Evolutionary conservation across 768 basidiomycete genomes (phyloP).

Genomic region (Podaxis sp.): DNA sequence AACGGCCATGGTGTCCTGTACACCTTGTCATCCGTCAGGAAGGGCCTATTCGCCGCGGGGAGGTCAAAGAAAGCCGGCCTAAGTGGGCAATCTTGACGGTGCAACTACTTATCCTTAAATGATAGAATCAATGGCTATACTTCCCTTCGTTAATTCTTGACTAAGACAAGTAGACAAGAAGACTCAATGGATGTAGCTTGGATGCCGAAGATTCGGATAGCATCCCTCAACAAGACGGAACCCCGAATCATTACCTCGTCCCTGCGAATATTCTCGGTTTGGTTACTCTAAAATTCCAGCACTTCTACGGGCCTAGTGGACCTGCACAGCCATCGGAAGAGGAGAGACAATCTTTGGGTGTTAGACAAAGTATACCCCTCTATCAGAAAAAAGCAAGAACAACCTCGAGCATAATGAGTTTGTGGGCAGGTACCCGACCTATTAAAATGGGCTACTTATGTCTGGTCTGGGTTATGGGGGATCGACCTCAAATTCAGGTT

Average conservation of each 20-base stretch:
- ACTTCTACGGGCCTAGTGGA: slow-evolving; percentile 28
- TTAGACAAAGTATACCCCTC: slow-evolving; percentile 49
- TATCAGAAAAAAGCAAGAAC: slow-evolving; percentile 46
- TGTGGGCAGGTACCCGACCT: slow-evolving; percentile 40
- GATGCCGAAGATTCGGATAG: slow-evolving; percentile 26
- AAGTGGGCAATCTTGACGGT: not conserved
- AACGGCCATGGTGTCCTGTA: slow-evolving; percentile 6
- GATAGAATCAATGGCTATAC: too few relatives aligned
- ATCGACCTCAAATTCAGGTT: not conserved
- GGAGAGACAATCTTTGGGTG: slow-evolving; percentile 45
- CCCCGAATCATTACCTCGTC: slow-evolving; percentile 60
- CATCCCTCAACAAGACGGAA: slow-evolving; percentile 52
- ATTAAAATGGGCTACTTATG: slow-evolving; percentile 31
- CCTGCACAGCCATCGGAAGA: slow-evolving; percentile 45
- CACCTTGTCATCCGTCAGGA: slow-evolving; percentile 4
- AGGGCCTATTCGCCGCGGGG: not conserved
- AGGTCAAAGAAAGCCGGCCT: slow-evolving; percentile 5
- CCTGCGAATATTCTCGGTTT: slow-evolving; percentile 55
- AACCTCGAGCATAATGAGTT: slow-evolving; percentile 40
- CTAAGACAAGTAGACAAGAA: too few relatives aligned
- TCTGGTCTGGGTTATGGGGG: too few relatives aligned
- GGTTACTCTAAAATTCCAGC: slow-evolving; percentile 38
- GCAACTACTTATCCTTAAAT: too few relatives aligned
- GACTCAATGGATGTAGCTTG: too few relatives aligned
- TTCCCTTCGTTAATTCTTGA: too few relatives aligned